Evolutionary conservation across 257 asterid genomes (phyloP).

Genomic region (Forsythia viridissima): DNA sequence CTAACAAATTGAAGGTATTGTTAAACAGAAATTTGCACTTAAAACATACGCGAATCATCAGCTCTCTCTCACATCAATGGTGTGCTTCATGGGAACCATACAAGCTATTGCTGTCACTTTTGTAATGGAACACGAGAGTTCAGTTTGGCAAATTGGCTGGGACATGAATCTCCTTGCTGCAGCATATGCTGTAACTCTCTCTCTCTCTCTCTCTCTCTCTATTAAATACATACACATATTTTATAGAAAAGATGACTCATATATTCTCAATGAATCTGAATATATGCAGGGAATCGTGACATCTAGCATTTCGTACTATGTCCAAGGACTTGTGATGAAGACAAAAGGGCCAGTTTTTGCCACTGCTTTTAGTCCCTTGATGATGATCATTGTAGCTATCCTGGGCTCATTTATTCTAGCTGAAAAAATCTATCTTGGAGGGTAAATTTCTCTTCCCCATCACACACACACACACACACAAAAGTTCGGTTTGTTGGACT

Average conservation of each 20-base stretch:
- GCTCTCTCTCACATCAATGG: constrained; percentile 62
- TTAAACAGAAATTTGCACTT: constrained; percentile 40
- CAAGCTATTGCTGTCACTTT: constrained; percentile 81
- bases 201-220: neutral
- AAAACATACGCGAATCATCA: constrained; percentile 61
- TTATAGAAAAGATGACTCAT: neutral
- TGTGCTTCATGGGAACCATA: constrained; percentile 75
- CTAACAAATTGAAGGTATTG: neutral
- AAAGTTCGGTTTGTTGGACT: neutral
- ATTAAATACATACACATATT: neutral
- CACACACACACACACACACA: neutral
- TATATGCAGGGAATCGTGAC: constrained; percentile 69
- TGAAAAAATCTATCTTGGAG: constrained; percentile 74
- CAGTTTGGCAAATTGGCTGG: constrained; percentile 75
- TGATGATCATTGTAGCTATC: constrained; percentile 81
- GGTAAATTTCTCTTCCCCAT: constrained; percentile 39
- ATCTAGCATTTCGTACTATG: constrained; percentile 81
- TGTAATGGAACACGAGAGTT: constrained; percentile 59
- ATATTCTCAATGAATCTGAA: neutral
- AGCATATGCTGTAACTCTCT: constrained; percentile 69
- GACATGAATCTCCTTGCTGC: constrained; percentile 87
- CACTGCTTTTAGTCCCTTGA: constrained; percentile 83
- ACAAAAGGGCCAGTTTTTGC: constrained; percentile 81
- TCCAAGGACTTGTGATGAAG: constrained; percentile 91
- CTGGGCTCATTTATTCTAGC: constrained; percentile 76